Percentiles rank a stretch among this genome's conserved stretches.
These are phyloP conservation scores for Colletotrichum sp. DNA, from an alignment of 2,329 filamentous ascomycete species.

Conservation along the genomic window DNA sequence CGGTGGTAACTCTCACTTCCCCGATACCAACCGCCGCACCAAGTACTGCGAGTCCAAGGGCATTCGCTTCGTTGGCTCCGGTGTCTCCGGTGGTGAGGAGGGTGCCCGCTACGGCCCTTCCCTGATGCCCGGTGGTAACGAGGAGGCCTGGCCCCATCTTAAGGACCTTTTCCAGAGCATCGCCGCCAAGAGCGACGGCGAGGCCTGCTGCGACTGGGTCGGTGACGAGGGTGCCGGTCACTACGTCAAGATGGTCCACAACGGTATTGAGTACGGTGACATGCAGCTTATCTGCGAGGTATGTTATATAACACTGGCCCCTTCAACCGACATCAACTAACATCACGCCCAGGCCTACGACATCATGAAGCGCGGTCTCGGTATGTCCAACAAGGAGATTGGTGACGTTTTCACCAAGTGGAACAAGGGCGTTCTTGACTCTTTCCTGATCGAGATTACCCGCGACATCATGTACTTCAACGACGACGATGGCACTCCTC, in stretches of 20 bases:
- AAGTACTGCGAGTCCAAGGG: conserved; percentile 86
- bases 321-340: conserved; percentile 18
- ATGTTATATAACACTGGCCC: conserved; percentile 32
- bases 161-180: conserved; percentile 99
- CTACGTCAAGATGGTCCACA: conserved; percentile 99
- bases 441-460: conserved; percentile 99
- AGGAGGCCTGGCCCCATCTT: conserved; percentile 97
- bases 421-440: conserved; percentile 99
- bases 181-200: conserved; percentile 94
- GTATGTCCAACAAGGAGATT: conserved; percentile 90
- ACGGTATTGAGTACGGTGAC: conserved; percentile 99
- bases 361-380: conserved; percentile 98
- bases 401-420: conserved; percentile 92
- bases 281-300: conserved; percentile 99
- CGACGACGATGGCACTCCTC: conserved; percentile 87
- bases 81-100: conserved; percentile 99
- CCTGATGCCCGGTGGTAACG: conserved; percentile 98
- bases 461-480: conserved; percentile 98
- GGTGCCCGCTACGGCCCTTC: conserved; percentile 97
- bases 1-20: conserved; percentile 98
- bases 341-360: conserved; percentile 78
- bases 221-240: conserved; percentile 99
- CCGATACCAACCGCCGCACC: conserved; percentile 97
- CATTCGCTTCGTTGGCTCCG: conserved; percentile 93
- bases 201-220: conserved; percentile 99